Evolutionary conservation across 257 asterid species (phyloP).

Genomic region (Petrea volubilis): DNA sequence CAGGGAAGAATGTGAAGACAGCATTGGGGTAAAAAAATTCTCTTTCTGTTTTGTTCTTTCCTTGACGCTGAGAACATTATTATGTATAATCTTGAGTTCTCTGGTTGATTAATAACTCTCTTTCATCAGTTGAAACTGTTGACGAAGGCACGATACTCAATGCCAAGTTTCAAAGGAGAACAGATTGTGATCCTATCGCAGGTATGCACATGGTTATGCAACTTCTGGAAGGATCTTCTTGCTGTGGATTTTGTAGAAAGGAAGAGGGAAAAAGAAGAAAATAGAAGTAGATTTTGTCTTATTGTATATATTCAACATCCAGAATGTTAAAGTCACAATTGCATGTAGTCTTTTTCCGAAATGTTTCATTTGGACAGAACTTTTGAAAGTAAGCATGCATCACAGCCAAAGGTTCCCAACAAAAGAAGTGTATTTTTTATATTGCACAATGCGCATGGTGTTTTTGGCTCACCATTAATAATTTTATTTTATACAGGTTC

Average conservation of each 20-base stretch:
- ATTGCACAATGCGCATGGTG: neutral
- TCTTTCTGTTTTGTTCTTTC: neutral
- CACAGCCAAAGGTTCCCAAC: too few species aligned
- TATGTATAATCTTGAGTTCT: constrained; percentile 17
- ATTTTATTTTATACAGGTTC: constrained; percentile 51
- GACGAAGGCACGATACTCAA: constrained; percentile 85
- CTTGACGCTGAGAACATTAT: neutral
- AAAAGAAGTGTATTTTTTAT: neutral
- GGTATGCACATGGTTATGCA: constrained; percentile 44
- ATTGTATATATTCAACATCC: neutral
- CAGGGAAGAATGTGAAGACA: constrained; percentile 92
- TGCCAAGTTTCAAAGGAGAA: constrained; percentile 83
- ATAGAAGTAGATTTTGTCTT: neutral
- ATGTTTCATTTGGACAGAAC: neutral
- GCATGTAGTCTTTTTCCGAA: neutral
- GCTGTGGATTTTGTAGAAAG: too few species aligned
- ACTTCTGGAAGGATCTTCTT: constrained; percentile 2
- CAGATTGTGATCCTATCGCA: constrained; percentile 90
- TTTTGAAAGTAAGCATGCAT: neutral
- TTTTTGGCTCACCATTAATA: constrained; percentile 7
- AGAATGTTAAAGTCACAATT: neutral
- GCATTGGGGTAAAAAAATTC: constrained; percentile 79
- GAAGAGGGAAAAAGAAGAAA: too few species aligned
- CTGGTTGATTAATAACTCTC: constrained; percentile 25
- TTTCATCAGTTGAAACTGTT: constrained; percentile 69